A percentile compares a stretch with the other conserved stretches of the same genome.
Evolutionary conservation across 2,329 filamentous ascomycete genomes (phyloP).

Genomic region (Aureobasidium sp.): DNA sequence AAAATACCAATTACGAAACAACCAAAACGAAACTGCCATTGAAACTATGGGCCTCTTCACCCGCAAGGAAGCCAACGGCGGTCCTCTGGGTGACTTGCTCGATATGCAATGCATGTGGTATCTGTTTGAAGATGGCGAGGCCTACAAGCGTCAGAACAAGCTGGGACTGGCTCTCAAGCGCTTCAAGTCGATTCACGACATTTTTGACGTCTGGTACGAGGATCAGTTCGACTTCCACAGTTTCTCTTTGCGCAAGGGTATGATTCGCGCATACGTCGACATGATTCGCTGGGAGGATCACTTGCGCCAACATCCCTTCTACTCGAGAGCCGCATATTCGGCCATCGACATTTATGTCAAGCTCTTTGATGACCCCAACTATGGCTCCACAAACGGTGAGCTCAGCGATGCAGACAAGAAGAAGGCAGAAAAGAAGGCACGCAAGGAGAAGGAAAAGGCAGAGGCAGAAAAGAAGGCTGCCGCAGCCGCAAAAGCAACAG

Average conservation of each 20-base stretch:
- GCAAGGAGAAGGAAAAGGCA: constrained; percentile 67
- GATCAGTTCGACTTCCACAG: constrained; percentile 99
- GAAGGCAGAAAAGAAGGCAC: constrained; percentile 57
- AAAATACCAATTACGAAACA: constrained; percentile 90
- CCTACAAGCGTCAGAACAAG: constrained; percentile 74
- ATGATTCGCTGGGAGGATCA: constrained; percentile 96
- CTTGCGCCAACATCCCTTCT: constrained; percentile 87
- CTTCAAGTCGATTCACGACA: constrained; percentile 78
- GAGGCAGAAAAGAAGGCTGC: constrained; percentile 66
- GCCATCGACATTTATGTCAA: constrained; percentile 73
- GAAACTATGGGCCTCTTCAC: constrained; percentile 93
- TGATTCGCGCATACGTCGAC: constrained; percentile 88
- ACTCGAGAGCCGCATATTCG: constrained; percentile 69
- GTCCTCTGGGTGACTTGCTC: constrained; percentile 79
- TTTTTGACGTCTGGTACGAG: constrained; percentile 96
- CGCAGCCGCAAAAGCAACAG: constrained; percentile 41
- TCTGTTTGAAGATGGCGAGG: constrained; percentile 87
- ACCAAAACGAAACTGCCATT: constrained; percentile 78
- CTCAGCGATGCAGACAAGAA: constrained; percentile 80
- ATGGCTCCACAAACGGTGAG: constrained; percentile 61
- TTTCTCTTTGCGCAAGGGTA: constrained; percentile 93
- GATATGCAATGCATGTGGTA: constrained; percentile 99
- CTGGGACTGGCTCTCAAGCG: constrained; percentile 82
- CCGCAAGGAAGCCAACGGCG: constrained; percentile 76
- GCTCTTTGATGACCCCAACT: constrained; percentile 66